Conservation (phyloP, 257 asterid species). For the Solanum dulcamara region DNA sequence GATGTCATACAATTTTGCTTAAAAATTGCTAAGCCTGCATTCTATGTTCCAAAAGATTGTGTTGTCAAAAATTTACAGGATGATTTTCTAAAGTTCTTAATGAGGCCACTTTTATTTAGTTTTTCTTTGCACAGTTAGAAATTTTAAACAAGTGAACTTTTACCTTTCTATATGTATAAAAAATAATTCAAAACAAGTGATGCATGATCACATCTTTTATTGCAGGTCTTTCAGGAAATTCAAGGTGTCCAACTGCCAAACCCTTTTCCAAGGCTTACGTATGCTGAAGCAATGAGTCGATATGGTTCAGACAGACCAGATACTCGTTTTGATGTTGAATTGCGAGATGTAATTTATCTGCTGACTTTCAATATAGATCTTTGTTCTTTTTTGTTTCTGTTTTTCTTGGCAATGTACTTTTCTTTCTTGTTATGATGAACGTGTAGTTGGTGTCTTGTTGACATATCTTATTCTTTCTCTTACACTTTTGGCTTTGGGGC, state of each 20-base stretch:
- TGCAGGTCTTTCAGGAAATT: slow-evolving; percentile 81
- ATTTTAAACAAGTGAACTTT: neutral
- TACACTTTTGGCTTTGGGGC: neutral
- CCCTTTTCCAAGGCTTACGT: slow-evolving; percentile 89
- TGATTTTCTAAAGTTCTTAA: neutral
- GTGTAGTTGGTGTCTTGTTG: neutral
- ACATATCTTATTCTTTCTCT: neutral
- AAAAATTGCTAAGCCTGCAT: neutral
- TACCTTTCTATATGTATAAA: neutral
- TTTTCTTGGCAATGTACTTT: neutral
- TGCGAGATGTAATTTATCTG: slow-evolving; percentile 54
- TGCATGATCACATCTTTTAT: slow-evolving; percentile 1
- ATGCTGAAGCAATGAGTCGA: slow-evolving; percentile 76
- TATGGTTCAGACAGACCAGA: slow-evolving; percentile 97
- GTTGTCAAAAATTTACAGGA: neutral
- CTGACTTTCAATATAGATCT: neutral
- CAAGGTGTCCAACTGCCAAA: slow-evolving; percentile 79
- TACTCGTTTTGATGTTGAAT: slow-evolving; percentile 68
- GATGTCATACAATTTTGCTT: neutral
- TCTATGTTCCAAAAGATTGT: neutral
- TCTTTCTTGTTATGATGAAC: neutral
- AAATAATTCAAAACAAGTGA: neutral
- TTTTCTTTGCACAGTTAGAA: neutral
- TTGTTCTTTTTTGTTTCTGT: neutral
- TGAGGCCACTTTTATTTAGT: neutral